phyloP scores from a whole-genome alignment of 352 stramenopile species.

The Phytophthora parvispora region DNA sequence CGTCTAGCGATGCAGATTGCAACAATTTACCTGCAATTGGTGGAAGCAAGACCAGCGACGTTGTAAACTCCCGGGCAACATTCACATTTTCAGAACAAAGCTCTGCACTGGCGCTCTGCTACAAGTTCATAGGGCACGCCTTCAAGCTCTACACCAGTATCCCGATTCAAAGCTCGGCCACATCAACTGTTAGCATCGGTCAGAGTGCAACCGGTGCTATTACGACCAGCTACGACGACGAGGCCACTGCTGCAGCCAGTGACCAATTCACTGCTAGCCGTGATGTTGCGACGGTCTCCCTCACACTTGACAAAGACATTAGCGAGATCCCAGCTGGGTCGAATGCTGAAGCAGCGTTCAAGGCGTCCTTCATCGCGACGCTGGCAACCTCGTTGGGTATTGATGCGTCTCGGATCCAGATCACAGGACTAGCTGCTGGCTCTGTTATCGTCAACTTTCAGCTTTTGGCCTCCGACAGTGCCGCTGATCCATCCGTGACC shows the following conservation, averaged over 20 bases:
- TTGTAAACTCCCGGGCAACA: conserved; percentile 50
- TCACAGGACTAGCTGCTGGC: conserved; percentile 55
- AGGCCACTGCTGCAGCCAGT: conserved; percentile 32
- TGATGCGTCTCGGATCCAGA: conserved; percentile 57
- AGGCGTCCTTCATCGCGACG: conserved; percentile 42
- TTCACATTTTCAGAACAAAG: conserved; percentile 60
- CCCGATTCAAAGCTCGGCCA: conserved; percentile 46
- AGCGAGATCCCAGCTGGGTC: conserved; percentile 58
- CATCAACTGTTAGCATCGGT: conserved; percentile 11
- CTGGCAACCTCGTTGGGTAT: conserved; percentile 58
- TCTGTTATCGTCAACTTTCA: conserved; percentile 79
- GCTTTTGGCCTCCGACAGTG: conserved; percentile 56
- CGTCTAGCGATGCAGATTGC: conserved; percentile 49
- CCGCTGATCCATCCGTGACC: conserved; percentile 55
- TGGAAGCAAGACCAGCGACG: conserved; percentile 38
- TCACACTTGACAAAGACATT: conserved; percentile 77
- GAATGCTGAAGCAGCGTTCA: conserved; percentile 59
- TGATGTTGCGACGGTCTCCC: conserved; percentile 55
- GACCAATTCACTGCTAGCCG: conserved; percentile 52
- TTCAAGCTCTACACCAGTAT: conserved; percentile 67
- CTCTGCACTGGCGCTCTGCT: conserved; percentile 59
- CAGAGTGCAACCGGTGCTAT: conserved; percentile 3
- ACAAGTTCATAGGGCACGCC: conserved; percentile 59
- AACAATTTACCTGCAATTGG: conserved; percentile 45
- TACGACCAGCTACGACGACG: conserved; percentile 33